Percentiles rank a stretch among this genome's conserved stretches.
Conservation (phyloP, 352 stramenopile genomes). For the Pythium grandisporangium region DNA sequence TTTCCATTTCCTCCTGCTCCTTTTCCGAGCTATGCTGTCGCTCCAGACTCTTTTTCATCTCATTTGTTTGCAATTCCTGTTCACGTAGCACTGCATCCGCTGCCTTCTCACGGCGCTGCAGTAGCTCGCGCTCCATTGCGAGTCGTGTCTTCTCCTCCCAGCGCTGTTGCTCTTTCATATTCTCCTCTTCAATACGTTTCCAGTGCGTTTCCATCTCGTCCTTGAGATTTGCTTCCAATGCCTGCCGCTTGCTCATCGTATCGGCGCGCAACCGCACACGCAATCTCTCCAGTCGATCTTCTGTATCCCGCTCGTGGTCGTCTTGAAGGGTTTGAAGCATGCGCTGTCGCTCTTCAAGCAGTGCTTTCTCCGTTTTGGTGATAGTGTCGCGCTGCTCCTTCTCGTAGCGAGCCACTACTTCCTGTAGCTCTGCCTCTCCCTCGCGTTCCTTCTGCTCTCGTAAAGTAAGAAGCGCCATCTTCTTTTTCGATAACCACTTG, state of each 20-base stretch:
- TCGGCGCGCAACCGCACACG: conserved; percentile 24
- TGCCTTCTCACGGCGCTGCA: conserved; percentile 24
- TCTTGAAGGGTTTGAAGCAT: conserved; percentile 20
- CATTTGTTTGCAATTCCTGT: conserved; percentile 33
- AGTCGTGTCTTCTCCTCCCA: conserved; percentile 42
- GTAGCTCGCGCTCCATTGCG: conserved; percentile 33
- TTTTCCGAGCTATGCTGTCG: conserved; percentile 21
- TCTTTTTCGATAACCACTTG: conserved; percentile 59
- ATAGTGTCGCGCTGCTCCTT: conserved; percentile 24
- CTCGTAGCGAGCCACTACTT: conserved; percentile 23
- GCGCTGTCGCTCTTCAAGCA: conserved; percentile 26
- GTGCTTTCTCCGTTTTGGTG: conserved; percentile 9
- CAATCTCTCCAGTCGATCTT: conserved; percentile 27
- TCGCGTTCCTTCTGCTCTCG: conserved; percentile 43
- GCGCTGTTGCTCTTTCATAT: conserved; percentile 6
- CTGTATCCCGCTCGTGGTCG: conserved; percentile 23
- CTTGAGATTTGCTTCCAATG: conserved; percentile 22
- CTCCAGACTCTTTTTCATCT: conserved; percentile 34
- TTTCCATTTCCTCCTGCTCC: conserved; percentile 35
- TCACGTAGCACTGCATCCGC: conserved; percentile 21
- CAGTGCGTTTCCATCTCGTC: conserved; percentile 22
- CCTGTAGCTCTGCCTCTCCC: conserved; percentile 21
- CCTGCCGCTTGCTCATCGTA: conserved; percentile 20
- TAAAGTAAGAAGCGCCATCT: conserved; percentile 31
- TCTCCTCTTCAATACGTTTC: conserved; percentile 22